Base-by-base conservation (phyloP, 2,329 filamentous ascomycete genomes). In the Lojkania enalia region DNA sequence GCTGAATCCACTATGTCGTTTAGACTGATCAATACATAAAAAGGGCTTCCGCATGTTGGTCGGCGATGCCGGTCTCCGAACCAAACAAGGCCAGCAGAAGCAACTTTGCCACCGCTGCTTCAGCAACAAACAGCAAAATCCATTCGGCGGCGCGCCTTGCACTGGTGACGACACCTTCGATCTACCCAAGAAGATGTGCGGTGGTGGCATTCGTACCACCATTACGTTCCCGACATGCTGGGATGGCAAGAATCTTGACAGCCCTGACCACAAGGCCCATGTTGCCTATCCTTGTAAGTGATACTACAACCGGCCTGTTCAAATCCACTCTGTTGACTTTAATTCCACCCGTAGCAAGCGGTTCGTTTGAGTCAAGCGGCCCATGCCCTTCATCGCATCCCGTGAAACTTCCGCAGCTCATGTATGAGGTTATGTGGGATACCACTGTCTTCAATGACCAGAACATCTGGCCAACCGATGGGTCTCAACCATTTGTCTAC, bases 221-320 rank as follows among this genome's bases (percentile, higher is more conserved):
- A 71, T 76, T 40, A 69, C 71, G 4, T 77, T 76, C 60, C 74
- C 74, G 0, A 76, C 73, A 43, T 62, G 74, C 67, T 77, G 75
- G 74, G 73, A 77, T 48, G 74, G 75, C 46, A 71, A 69, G 55
- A 75, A 76, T 59, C 36, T 72, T 4, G 78, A 80, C 55, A 77
- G 76, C 18, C 43, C 60, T 0, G 74, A 83, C 63, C 81, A 84
- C 73, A 77, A 75, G 67, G 73, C 73, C 50, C 82, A 75, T 51
- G 70, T 74, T n/a, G 61, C 55, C 59, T 73, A 40, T 53, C 55
- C 54, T 16, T 16, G 7, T n/a, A n/a, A n/a, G n/a, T n/a, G n/a
- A n/a, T n/a, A n/a, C n/a, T n/a, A n/a, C n/a, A n/a, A n/a, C n/a
- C n/a, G n/a, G n/a, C n/a, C n/a, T n/a, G n/a, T n/a, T n/a, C n/a